These are phyloP conservation scores for Penicillium subrubescens DNA, from an alignment of 495 filamentous ascomycete genomes.

Conservation along the genomic window DNA sequence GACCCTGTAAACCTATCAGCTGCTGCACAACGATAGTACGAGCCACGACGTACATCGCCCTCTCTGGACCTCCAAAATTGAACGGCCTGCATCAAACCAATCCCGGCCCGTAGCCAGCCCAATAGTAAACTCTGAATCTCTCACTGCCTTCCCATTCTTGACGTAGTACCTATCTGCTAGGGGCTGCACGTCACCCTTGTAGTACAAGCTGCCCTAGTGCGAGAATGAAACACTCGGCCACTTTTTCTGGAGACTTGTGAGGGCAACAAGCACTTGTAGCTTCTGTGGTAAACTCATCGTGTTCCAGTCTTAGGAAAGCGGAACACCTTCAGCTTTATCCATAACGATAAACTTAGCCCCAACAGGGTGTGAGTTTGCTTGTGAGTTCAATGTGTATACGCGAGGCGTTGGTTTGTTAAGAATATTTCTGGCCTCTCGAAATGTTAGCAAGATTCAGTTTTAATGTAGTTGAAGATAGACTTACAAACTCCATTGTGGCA, in stretches of 20 bases:
- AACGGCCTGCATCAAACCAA: background rate
- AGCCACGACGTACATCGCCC: background rate
- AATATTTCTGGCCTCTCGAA: background rate
- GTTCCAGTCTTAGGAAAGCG: constrained; percentile 33
- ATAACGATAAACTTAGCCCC: constrained; percentile 45
- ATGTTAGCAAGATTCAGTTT: background rate
- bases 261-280: constrained; percentile 31
- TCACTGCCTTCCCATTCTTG: background rate
- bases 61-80: background rate
- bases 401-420: background rate
- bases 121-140: background rate
- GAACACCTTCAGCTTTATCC: constrained; percentile 40
- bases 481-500: constrained; percentile 47
- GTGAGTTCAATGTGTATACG: background rate
- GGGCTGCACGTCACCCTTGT: background rate
- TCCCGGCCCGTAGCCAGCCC: background rate
- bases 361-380: constrained; percentile 19
- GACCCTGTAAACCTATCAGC: background rate
- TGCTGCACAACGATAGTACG: background rate
- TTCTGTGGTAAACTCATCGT: constrained; percentile 27
- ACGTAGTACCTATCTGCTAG: background rate
- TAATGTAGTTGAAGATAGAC: constrained; percentile 14
- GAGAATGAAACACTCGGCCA: constrained; percentile 22
- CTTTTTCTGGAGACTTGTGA: constrained; percentile 32
- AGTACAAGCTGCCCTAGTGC: constrained; percentile 3